Percentiles rank a stretch among this genome's conserved stretches.
Evolutionary conservation across 2,329 filamentous ascomycete genomes (phyloP).

Genomic region (Apiospora arundinis): DNA sequence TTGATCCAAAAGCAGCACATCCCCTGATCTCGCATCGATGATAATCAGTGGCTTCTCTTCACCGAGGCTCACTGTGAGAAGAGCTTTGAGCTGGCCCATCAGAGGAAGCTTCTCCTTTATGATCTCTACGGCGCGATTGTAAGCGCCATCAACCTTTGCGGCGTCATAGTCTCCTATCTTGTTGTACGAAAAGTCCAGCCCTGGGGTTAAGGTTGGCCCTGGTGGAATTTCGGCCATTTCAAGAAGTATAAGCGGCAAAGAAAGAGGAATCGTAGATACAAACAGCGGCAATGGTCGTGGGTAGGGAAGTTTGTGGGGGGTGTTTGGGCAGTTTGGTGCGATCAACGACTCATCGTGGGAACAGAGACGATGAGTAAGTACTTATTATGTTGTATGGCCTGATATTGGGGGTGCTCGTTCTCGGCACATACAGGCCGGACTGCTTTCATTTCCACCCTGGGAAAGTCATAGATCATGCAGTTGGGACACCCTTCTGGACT

Average conservation of each 20-base stretch:
- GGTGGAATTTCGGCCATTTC: conserved; percentile 5
- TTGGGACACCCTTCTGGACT: neutral
- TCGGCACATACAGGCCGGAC: neutral
- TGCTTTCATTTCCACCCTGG: neutral
- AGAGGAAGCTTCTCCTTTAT: neutral
- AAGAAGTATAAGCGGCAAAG: neutral
- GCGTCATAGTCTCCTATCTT: neutral
- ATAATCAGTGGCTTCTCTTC: neutral
- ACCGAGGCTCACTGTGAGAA: neutral
- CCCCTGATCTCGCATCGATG: neutral
- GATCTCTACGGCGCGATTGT: neutral
- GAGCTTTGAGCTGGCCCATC: neutral
- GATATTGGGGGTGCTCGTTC: neutral
- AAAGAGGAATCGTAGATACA: neutral
- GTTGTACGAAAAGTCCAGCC: neutral
- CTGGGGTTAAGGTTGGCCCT: neutral
- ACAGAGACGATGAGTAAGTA: neutral
- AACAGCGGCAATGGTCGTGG: too few relatives aligned
- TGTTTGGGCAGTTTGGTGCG: neutral
- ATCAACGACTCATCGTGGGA: neutral
- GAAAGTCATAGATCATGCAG: neutral
- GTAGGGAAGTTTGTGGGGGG: neutral
- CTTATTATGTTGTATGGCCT: neutral
- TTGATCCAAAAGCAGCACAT: neutral
- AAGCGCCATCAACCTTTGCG: neutral